Evolutionary conservation across 371 early-diverging fungal genomes (phyloP), one percentile per base, ranked within the genome.

Genomic region (Saksenaea oblongispora): DNA sequence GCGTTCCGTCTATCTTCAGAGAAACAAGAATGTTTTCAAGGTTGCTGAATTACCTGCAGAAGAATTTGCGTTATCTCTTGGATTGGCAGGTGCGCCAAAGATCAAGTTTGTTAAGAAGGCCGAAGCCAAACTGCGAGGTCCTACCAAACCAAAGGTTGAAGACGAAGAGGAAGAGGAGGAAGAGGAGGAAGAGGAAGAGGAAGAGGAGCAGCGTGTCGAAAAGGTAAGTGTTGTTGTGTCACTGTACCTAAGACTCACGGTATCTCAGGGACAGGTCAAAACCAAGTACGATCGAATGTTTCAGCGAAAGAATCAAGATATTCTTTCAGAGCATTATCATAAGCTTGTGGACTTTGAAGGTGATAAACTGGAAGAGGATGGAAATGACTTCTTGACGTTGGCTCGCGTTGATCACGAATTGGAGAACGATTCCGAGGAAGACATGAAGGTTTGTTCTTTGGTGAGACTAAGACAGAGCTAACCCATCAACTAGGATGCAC

Each of bases 261-360:
- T 1, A 15, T 59, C 42, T 36, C 17, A 27, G 5, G 36, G 58
- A n/a, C 67, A 73, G 65, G 72, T 82, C 54, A 87, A 79, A 66
- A 95, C 95, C 15, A 93, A 90, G 57, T 85, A 94, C 9, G 97
- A 96, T 61, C 89, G 91, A 66, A 89, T 96, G 93, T 94, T 98
- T 74, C 84, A 83, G 27, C 88, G 94, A 69, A 94, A 94, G 84
- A 98, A 98, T 79, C 89, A 88, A 64, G 89, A 89, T 44, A 90
- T 98, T 44, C 72, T 97, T 55, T 91, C 97, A 3, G 93, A 92
- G 41, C 98, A 97, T 77, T 97, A 97, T 76, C 83, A 79, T 66
- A 92, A 89, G 65, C 70, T 92, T 53, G 86, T 92, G 1, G 92
- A 90, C 54, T 86, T 83, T 57, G 86, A 79, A 42, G 77, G 71